Percentiles rank a stretch among this genome's conserved stretches.
phyloP scores from a whole-genome alignment of 2,329 filamentous ascomycete genomes.

The Pyrenophora tritici-repentis region DNA sequence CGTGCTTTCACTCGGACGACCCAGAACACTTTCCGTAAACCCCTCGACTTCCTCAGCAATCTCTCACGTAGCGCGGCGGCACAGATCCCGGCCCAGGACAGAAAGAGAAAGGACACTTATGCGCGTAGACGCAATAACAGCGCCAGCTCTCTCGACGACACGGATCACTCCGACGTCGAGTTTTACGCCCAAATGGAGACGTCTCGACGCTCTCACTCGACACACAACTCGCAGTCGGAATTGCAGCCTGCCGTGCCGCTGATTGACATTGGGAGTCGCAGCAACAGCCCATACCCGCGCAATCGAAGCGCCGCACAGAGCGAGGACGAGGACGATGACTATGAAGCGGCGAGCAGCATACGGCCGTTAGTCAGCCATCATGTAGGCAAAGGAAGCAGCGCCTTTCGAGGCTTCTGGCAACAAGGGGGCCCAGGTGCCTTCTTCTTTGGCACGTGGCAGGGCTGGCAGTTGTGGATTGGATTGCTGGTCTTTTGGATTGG shows the following conservation, averaged over 20 bases:
- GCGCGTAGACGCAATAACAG: conserved; percentile 40
- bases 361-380: conserved; percentile 45
- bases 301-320: conserved; percentile 50
- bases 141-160: conserved; percentile 46
- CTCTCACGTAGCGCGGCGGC: conserved; percentile 25
- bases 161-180: conserved; percentile 44
- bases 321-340: conserved; percentile 56
- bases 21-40: conserved; percentile 39
- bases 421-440: conserved; percentile 55
- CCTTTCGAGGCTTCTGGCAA: conserved; percentile 35
- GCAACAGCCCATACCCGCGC: conserved; percentile 52
- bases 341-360: conserved; percentile 44
- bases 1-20: conserved; percentile 41
- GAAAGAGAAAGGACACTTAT: conserved; percentile 22
- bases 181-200: conserved; percentile 39
- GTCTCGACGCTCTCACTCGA: conserved; percentile 31
- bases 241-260: conserved; percentile 50
- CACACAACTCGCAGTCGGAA: conserved; percentile 42
- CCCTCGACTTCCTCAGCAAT: conserved; percentile 45
- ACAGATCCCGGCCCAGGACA: conserved; percentile 19
- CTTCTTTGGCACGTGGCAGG: conserved; percentile 54
- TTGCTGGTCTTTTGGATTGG: conserved; percentile 56
- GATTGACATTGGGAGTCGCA: conserved; percentile 51
- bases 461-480: conserved; percentile 56
- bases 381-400: conserved; percentile 30